Conservation (phyloP, 1,139 yeast genomes). For the Suhomyces bolitotheri region DNA sequence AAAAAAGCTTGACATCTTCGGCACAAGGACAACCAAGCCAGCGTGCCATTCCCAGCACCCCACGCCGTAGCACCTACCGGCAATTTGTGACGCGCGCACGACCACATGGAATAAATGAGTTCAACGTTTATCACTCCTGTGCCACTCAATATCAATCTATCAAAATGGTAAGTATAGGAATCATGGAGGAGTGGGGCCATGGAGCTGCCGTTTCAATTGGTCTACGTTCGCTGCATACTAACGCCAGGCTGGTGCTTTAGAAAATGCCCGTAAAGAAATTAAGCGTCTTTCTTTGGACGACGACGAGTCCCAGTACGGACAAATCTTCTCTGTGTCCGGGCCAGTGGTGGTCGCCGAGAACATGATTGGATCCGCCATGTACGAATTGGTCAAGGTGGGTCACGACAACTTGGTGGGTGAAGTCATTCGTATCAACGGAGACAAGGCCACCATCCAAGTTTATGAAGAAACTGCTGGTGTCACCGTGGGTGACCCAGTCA, state of each 20-base stretch:
- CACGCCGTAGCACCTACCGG: no score
- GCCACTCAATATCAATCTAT: constrained; percentile 8
- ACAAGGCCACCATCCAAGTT: constrained; percentile 97
- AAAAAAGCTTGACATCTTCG: no score
- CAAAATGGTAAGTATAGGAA: constrained; percentile 11
- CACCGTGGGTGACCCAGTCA: constrained; percentile 97
- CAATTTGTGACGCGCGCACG: constrained; percentile 12
- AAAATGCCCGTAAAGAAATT: constrained; percentile 93
- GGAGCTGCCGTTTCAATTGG: no score
- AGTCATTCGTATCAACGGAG: constrained; percentile 93
- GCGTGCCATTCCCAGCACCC: no score
- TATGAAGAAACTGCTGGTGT: constrained; percentile 99
- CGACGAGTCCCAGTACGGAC: constrained; percentile 79
- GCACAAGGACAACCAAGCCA: no score
- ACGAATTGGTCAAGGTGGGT: constrained; percentile 96
- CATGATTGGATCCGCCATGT: constrained; percentile 99
- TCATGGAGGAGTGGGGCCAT: no score
- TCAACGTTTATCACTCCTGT: constrained; percentile 7
- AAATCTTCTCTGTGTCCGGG: constrained; percentile 91
- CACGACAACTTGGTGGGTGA: constrained; percentile 97
- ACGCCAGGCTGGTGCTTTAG: constrained; percentile 88
- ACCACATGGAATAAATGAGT: constrained; percentile 6
- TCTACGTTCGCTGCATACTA: constrained; percentile 17
- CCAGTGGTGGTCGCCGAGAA: constrained; percentile 97
- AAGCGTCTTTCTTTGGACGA: constrained; percentile 84